Evolutionary conservation across 2,329 filamentous ascomycete species (phyloP).

Genomic region (Calonectria hongkongensis): DNA sequence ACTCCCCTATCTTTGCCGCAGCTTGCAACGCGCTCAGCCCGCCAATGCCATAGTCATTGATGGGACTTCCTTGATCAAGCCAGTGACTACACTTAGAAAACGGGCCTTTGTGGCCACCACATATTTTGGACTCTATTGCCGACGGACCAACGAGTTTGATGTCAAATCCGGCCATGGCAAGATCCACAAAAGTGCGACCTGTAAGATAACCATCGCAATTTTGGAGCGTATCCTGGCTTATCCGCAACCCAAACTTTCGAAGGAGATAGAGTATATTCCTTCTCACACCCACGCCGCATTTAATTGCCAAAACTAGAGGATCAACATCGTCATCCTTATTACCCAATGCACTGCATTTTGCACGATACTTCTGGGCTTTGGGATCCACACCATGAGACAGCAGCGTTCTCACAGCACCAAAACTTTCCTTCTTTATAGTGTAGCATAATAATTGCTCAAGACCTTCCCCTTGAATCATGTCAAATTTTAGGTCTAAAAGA

Average conservation of each 20-base stretch:
- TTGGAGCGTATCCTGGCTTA: neutral
- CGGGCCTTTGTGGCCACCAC: no score
- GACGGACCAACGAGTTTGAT: neutral
- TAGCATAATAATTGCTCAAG: conserved; percentile 10
- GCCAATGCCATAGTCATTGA: conserved; percentile 15
- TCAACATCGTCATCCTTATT: neutral
- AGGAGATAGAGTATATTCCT: conserved; percentile 12
- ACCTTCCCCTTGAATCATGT: neutral
- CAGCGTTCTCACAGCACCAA: conserved; percentile 4
- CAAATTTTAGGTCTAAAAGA: neutral
- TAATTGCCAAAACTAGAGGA: neutral
- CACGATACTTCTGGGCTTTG: neutral
- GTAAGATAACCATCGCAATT: neutral
- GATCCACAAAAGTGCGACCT: neutral
- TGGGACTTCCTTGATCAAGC: conserved; percentile 20
- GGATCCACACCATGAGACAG: conserved; percentile 20
- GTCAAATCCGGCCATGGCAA: conserved; percentile 10
- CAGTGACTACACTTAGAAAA: no score
- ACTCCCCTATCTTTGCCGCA: neutral
- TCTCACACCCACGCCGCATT: no score
- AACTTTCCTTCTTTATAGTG: neutral
- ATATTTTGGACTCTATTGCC: no score
- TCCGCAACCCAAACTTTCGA: neutral
- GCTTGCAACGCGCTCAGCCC: conserved; percentile 28
- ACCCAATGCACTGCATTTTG: neutral